Conservation (phyloP, 495 filamentous ascomycete genomes). For the Penicillium tannophilum region DNA sequence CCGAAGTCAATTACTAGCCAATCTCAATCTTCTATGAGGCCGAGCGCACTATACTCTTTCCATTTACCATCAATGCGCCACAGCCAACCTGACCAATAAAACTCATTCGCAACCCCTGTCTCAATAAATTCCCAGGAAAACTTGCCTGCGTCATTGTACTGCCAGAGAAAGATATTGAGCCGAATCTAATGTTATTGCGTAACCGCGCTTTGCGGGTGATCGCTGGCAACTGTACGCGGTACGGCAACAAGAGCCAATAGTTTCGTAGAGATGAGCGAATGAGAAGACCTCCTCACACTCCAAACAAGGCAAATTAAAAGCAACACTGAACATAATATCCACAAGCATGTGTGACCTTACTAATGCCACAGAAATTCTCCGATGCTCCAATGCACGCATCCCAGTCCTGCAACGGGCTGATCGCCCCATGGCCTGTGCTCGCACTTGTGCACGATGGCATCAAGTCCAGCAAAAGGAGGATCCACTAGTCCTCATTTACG, state of each 20-base stretch:
- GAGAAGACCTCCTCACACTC: not conserved
- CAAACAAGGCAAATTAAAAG: not conserved
- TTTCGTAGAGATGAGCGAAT: not conserved
- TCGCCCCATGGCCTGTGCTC: slow-evolving; percentile 24
- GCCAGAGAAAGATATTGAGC: not conserved
- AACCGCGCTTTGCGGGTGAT: slow-evolving; percentile 32
- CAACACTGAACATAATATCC: not conserved
- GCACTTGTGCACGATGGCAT: slow-evolving; percentile 31
- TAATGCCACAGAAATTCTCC: slow-evolving; percentile 5
- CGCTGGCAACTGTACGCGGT: slow-evolving; percentile 4
- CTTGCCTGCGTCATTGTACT: slow-evolving; percentile 10
- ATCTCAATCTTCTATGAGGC: not conserved
- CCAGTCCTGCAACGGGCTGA: slow-evolving; percentile 15
- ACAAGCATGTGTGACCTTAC: slow-evolving; percentile 7
- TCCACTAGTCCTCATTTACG: slow-evolving; percentile 1
- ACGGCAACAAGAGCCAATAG: not conserved
- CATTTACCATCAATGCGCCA: not conserved
- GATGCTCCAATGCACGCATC: slow-evolving; percentile 26
- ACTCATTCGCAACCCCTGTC: not conserved
- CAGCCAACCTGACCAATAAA: not conserved
- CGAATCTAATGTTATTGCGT: slow-evolving; percentile 23
- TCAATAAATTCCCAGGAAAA: slow-evolving; percentile 4
- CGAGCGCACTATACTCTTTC: slow-evolving; percentile 6
- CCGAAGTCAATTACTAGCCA: slow-evolving; percentile 9
- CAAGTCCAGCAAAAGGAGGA: slow-evolving; percentile 12